A percentile compares a stretch with the other conserved stretches of the same genome.
phyloP scores from a whole-genome alignment of 2,329 filamentous ascomycete genomes.

The Penicillium sp. region DNA sequence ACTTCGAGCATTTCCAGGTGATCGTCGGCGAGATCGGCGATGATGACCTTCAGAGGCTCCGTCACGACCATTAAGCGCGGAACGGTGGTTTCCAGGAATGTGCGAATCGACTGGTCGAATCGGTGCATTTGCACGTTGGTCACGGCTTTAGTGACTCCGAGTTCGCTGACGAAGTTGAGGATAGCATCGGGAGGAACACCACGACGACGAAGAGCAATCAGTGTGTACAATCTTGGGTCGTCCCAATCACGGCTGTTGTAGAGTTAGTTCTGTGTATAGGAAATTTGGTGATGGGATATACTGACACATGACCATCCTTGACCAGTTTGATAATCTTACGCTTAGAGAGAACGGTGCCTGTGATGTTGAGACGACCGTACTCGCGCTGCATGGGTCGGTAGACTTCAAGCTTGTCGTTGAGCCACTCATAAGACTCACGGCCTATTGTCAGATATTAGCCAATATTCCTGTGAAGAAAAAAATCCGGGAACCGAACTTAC shows the following conservation, averaged over 20 bases:
- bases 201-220: conserved; percentile 80
- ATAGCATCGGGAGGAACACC: conserved; percentile 88
- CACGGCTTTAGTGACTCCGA: conserved; percentile 83
- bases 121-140: conserved; percentile 78
- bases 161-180: conserved; percentile 85
- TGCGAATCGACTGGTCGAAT: conserved; percentile 84
- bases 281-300: neutral
- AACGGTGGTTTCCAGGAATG: conserved; percentile 85
- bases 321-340: conserved; percentile 81
- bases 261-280: neutral
- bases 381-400: conserved; percentile 95
- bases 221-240: conserved; percentile 85
- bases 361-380: conserved; percentile 77
- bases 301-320: conserved; percentile 68
- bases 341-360: conserved; percentile 86
- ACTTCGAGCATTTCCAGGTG: conserved; percentile 67
- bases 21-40: conserved; percentile 75
- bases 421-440: conserved; percentile 86
- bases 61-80: conserved; percentile 88
- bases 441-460: conserved; percentile 51
- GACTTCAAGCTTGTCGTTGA: conserved; percentile 79
- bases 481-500: conserved; percentile 28
- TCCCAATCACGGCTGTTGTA: conserved; percentile 71
- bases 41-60: conserved; percentile 80
- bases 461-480: no score